Conservation (phyloP, 164 flowering plant species). For the Chimonanthus salicifolius region DNA sequence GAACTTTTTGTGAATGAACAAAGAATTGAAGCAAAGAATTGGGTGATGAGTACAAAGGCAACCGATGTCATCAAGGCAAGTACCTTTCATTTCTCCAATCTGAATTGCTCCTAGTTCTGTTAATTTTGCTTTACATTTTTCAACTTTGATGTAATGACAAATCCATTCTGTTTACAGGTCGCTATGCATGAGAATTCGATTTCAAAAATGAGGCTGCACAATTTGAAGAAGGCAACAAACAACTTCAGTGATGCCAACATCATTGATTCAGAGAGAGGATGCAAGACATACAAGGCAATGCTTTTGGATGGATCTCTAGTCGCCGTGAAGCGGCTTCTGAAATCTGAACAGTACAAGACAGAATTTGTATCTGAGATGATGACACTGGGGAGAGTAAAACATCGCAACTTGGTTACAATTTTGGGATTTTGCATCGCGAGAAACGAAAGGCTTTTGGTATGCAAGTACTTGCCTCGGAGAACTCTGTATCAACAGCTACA, state of each 20-base stretch:
- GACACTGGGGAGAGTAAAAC: conserved; percentile 14
- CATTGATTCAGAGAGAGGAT: conserved; percentile 15
- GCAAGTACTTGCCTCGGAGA: conserved; percentile 29
- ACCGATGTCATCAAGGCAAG: conserved; percentile 55
- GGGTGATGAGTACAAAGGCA: conserved; percentile 69
- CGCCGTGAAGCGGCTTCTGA: conserved; percentile 17
- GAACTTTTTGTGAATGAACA: conserved; percentile 20
- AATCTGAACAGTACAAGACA: conserved; percentile 15
- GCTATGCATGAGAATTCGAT: conserved; percentile 18
- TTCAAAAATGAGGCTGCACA: conserved; percentile 15
- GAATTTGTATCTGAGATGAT: conserved; percentile 20
- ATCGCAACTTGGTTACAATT: conserved; percentile 18
- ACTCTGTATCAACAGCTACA: conserved; percentile 25
- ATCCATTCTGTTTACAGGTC: conserved; percentile 38
- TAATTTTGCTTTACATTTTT: background rate
- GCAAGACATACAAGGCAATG: conserved; percentile 18
- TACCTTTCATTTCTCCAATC: background rate
- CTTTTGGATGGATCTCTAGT: conserved; percentile 19
- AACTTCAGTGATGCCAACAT: conserved; percentile 17
- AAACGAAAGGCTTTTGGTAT: conserved; percentile 34
- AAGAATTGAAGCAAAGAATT: conserved; percentile 70
- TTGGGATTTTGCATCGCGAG: conserved; percentile 33
- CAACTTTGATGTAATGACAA: background rate
- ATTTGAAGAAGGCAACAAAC: conserved; percentile 21
- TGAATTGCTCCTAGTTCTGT: background rate